Conservation (phyloP, 1,139 yeast species). For the Komagataea norvegica region DNA sequence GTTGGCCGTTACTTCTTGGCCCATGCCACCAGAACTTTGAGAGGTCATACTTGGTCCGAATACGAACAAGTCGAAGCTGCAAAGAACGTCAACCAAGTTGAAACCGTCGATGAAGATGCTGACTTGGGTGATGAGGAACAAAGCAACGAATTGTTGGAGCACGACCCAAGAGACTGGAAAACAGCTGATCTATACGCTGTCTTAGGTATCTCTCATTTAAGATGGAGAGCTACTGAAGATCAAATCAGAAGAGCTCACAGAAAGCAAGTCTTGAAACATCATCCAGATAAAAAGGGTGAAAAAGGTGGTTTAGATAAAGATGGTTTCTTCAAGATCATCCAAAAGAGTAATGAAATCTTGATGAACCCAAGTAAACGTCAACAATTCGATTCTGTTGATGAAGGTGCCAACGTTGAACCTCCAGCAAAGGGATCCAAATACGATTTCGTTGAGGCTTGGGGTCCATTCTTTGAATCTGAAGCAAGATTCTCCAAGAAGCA, state of each 20-base stretch:
- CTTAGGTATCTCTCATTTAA: slow-evolving; percentile 84
- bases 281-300: slow-evolving; percentile 92
- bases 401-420: slow-evolving; percentile 76
- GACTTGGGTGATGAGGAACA: slow-evolving; percentile 73
- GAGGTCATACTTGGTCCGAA: slow-evolving; percentile 99
- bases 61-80: slow-evolving; percentile 92
- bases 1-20: slow-evolving; percentile 95
- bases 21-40: slow-evolving; percentile 91
- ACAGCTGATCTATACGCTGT: slow-evolving; percentile 94
- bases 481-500: slow-evolving; percentile 86
- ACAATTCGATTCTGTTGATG: slow-evolving; percentile 95
- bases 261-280: slow-evolving; percentile 93
- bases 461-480: slow-evolving; percentile 86
- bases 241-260: slow-evolving; percentile 97
- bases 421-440: slow-evolving; percentile 61
- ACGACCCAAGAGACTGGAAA: slow-evolving; percentile 98
- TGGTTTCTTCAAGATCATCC: slow-evolving; percentile 97
- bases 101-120: slow-evolving; percentile 65
- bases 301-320: slow-evolving; percentile 89
- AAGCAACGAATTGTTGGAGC: slow-evolving; percentile 62
- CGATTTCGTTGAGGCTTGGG: slow-evolving; percentile 91
- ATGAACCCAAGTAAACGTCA: slow-evolving; percentile 81
- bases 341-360: slow-evolving; percentile 90
- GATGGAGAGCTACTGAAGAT: slow-evolving; percentile 88
- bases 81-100: slow-evolving; percentile 72